Base-by-base conservation (phyloP, 345 rosid genomes). In the Lepidium didymum region DNA sequence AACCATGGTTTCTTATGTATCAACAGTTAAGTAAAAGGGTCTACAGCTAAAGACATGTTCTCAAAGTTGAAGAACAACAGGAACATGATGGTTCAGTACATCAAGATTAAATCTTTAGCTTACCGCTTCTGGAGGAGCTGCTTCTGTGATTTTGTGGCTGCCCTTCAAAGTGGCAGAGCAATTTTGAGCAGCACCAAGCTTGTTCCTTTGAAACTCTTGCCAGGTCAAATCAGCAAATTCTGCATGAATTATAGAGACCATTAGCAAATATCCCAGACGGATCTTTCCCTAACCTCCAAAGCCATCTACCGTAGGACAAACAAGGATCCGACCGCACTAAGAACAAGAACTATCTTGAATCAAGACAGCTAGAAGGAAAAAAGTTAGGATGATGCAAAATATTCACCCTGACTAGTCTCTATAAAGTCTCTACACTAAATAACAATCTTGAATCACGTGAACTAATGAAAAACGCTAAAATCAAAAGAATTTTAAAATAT, bases 151-250 rank as follows among this genome's bases (percentile, higher is more conserved):
- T 78, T 77, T 86, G 87, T 91, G 91, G 62, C 67, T 91, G 57
- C 97, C 97, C 68, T 81, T 85, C 23, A 63, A 25, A 13, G 99
- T 91, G 43, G 99, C 99, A 45, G 99, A 94, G 83, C 99, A 94
- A 82, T 89, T 91, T 46, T 94, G 99, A 36, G 99, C 88, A 77
- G 95, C 97, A 75, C 97, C 99, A 75, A 91, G 66, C 77, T 83
- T 87, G 59, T 78, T 85, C 76, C 71, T 87, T 60, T 79, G 81
- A 82, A 94, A 94, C 85, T 91, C 99, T 74, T 86, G 80, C 99
- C 97, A 91, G 29, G 83, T 87, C 97, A 81, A 83, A 75, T 94
- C 99, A 81, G 96, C 86, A 82, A 84, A 94, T 12, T 85, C 99
- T 94, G 85, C 61, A 34, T 35, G 4, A 21, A 56, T 56, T 63